phyloP scores from a whole-genome alignment of 306 rosid genomes.

The Rosa persica region DNA sequence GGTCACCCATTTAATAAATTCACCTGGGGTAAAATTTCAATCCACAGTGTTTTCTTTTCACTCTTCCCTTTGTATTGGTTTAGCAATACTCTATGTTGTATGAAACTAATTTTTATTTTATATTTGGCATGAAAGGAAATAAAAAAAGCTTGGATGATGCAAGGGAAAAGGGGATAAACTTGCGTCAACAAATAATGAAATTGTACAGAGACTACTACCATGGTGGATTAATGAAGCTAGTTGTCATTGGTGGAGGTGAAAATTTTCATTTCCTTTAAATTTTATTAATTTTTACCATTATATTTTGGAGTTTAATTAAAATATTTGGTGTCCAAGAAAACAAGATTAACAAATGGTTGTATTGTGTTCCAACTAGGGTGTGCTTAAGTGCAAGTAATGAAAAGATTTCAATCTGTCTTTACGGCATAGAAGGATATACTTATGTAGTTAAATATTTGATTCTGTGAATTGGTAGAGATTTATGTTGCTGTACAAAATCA shows the following conservation, averaged over 20 bases:
- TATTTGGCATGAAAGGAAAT: conserved; percentile 59
- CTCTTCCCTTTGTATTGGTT: neutral
- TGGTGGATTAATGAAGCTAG: conserved; percentile 96
- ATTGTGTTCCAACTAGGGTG: neutral
- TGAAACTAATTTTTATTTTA: conserved; percentile 7
- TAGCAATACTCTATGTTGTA: conserved; percentile 19
- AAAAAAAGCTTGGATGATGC: conserved; percentile 96
- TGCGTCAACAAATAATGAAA: conserved; percentile 68
- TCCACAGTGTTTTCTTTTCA: conserved; percentile 16
- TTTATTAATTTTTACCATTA: conserved; percentile 24
- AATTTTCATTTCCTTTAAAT: conserved; percentile 10
- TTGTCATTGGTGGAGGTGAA: conserved; percentile 96
- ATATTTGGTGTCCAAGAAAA: neutral
- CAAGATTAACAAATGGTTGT: neutral
- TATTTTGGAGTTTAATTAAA: neutral
- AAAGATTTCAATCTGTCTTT: neutral
- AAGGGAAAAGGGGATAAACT: conserved; percentile 77
- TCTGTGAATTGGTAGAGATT: neutral
- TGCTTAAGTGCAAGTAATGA: neutral
- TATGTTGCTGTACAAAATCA: neutral
- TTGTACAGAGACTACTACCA: conserved; percentile 72
- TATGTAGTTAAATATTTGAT: neutral
- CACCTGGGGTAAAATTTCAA: conserved; percentile 65
- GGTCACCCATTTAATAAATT: conserved; percentile 85
- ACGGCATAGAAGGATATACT: neutral